These are phyloP conservation scores for Pseudogymnoascus sp. DNA, from an alignment of 2,329 filamentous ascomycete species.

Conservation along the genomic window DNA sequence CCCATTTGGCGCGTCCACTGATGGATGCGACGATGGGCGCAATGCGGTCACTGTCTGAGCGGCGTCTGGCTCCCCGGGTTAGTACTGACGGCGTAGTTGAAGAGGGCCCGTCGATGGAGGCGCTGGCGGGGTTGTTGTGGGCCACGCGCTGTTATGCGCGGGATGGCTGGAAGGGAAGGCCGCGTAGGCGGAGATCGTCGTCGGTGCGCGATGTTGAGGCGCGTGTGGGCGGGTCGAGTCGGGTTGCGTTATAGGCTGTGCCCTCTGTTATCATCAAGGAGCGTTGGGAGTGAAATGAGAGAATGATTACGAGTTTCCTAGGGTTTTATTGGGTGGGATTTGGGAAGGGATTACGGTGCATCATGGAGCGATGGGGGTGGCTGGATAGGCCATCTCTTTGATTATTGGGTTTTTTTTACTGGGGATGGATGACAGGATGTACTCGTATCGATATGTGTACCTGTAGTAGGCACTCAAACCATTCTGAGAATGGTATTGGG, in stretches of 20 bases:
- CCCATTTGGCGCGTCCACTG: constrained; percentile 64
- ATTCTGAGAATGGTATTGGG: not conserved
- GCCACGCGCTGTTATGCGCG: constrained; percentile 17
- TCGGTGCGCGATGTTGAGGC: not conserved
- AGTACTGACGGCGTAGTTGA: constrained; percentile 18
- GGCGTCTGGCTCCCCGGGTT: constrained; percentile 19
- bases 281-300: not conserved
- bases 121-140: constrained; percentile 29
- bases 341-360: not conserved
- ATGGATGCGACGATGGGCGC: constrained; percentile 66
- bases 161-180: not conserved
- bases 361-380: not conserved
- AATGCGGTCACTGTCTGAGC: constrained; percentile 52
- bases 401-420: not conserved
- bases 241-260: not conserved
- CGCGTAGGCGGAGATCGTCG: not conserved
- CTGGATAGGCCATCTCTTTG: not conserved
- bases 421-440: not conserved
- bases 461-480: not conserved
- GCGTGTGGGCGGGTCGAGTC: not conserved
- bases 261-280: not conserved
- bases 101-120: constrained; percentile 23
- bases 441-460: not conserved
- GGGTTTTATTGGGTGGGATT: not conserved
- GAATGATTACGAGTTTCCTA: not conserved